Percentiles rank a stretch among this genome's conserved stretches.
These are phyloP conservation scores for Senna tora DNA, from an alignment of 306 rosid genomes.

Conservation along the genomic window DNA sequence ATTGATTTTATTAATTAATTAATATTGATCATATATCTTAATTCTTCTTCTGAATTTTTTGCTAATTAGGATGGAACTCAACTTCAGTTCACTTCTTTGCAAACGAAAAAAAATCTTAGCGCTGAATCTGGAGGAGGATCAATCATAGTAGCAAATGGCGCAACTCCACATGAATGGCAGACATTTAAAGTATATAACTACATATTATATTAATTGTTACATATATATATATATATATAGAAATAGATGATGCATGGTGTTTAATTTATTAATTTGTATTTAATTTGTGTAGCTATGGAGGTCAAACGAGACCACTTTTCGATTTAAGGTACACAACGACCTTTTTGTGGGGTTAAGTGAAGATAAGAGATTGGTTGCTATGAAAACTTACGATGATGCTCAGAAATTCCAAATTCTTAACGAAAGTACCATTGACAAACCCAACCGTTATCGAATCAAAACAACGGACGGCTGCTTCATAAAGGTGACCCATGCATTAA, in stretches of 20 bases:
- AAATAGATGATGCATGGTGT: no score
- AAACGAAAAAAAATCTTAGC: constrained; percentile 49
- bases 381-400: constrained; percentile 39
- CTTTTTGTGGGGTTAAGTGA: constrained; percentile 67
- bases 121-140: constrained; percentile 79
- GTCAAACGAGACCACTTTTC: constrained; percentile 50
- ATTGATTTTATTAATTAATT: no score
- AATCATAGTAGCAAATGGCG: constrained; percentile 67
- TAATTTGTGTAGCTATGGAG: constrained; percentile 75
- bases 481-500: constrained; percentile 65
- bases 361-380: constrained; percentile 51
- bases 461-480: constrained; percentile 65
- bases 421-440: constrained; percentile 44
- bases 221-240: background rate
- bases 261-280: no score
- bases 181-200: constrained; percentile 54
- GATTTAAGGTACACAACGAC: constrained; percentile 58
- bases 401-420: constrained; percentile 53
- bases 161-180: constrained; percentile 71
- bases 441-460: constrained; percentile 57
- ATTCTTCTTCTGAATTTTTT: background rate
- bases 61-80: constrained; percentile 73
- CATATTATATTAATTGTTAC: no score
- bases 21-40: no score
- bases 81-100: constrained; percentile 68